Percentiles rank a stretch among this genome's conserved stretches.
phyloP scores from a whole-genome alignment of 768 basidiomycete species.

The Gautieria morchelliformis region DNA sequence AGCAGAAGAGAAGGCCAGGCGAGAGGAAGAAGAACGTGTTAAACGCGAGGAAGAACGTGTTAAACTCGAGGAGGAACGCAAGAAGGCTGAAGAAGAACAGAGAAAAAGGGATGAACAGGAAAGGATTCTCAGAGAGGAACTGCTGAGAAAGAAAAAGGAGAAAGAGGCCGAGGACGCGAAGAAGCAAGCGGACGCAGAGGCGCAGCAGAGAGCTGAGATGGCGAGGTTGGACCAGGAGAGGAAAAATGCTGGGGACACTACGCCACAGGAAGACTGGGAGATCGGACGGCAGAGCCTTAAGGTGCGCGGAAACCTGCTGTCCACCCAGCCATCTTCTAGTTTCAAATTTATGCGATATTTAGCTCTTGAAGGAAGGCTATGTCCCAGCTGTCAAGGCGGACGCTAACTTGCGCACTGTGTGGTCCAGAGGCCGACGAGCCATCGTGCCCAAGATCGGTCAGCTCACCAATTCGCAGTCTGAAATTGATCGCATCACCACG shows the following conservation, averaged over 20 bases:
- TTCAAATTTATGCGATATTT: conserved; percentile 5
- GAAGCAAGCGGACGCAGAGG: conserved; percentile 23
- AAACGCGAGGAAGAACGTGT: conserved; percentile 25
- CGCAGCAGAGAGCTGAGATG: conserved; percentile 9
- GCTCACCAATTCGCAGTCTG: conserved; percentile 57
- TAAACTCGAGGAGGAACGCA: conserved; percentile 25
- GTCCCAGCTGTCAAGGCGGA: conserved; percentile 57
- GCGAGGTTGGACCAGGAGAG: conserved; percentile 12
- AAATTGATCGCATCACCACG: conserved; percentile 59
- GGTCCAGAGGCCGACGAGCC: conserved; percentile 63
- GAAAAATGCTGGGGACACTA: conserved; percentile 37
- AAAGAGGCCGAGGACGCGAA: conserved; percentile 28
- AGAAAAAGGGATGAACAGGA: conserved; percentile 41
- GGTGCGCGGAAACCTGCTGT: conserved; percentile 28
- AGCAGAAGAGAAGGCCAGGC: conserved; percentile 39
- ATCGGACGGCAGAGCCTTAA: conserved; percentile 42
- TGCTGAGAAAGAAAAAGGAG: conserved; percentile 30
- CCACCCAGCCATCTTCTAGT: conserved; percentile 7
- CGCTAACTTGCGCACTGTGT: conserved; percentile 36
- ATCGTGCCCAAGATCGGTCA: conserved; percentile 87
- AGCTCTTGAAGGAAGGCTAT: conserved; percentile 45
- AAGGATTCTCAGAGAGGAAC: conserved; percentile 32
- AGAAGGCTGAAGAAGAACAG: conserved; percentile 31
- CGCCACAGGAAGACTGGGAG: conserved; percentile 57
- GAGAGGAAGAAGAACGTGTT: conserved; percentile 37